These are phyloP conservation scores for Lipomyces kockii DNA, from an alignment of 805 yeast genomes.

Conservation along the genomic window DNA sequence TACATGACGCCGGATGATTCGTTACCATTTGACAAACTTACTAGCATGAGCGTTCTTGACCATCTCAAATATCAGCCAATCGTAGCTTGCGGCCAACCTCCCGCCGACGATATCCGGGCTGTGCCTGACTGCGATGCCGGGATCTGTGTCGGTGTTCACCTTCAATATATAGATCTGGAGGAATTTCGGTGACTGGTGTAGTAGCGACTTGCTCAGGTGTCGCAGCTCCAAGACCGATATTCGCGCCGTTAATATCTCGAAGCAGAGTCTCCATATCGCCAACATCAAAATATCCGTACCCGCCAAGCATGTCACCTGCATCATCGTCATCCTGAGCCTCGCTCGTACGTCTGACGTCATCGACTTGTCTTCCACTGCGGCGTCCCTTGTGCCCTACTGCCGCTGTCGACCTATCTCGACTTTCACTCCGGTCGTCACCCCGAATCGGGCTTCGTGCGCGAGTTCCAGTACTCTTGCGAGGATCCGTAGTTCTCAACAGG, in stretches of 20 bases:
- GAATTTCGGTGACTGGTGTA: background rate
- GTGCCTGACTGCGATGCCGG: background rate
- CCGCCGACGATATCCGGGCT: slow-evolving; percentile 45
- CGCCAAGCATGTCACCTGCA: slow-evolving; percentile 62
- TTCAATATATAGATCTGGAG: background rate
- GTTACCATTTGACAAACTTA: background rate
- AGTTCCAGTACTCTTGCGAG: slow-evolving; percentile 31
- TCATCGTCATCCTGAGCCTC: slow-evolving; percentile 37
- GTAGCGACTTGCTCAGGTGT: slow-evolving; percentile 3
- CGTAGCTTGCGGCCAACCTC: slow-evolving; percentile 70
- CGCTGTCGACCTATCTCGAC: background rate
- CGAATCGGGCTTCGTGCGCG: slow-evolving; percentile 39
- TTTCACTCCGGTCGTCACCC: slow-evolving; percentile 5
- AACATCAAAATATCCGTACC: slow-evolving; percentile 84
- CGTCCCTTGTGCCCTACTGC: slow-evolving; percentile 7
- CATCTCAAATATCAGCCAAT: slow-evolving; percentile 61
- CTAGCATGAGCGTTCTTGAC: background rate
- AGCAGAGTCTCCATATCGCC: slow-evolving; percentile 68
- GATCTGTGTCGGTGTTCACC: background rate
- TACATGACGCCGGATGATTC: background rate
- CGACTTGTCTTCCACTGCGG: slow-evolving; percentile 27
- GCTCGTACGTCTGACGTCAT: slow-evolving; percentile 18
- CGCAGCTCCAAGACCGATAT: slow-evolving; percentile 6
- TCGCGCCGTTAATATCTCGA: slow-evolving; percentile 55
- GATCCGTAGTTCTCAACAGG: slow-evolving; percentile 45